These are phyloP conservation scores for Alternaria burnsii DNA, from an alignment of 2,329 filamentous ascomycete genomes.

Conservation along the genomic window DNA sequence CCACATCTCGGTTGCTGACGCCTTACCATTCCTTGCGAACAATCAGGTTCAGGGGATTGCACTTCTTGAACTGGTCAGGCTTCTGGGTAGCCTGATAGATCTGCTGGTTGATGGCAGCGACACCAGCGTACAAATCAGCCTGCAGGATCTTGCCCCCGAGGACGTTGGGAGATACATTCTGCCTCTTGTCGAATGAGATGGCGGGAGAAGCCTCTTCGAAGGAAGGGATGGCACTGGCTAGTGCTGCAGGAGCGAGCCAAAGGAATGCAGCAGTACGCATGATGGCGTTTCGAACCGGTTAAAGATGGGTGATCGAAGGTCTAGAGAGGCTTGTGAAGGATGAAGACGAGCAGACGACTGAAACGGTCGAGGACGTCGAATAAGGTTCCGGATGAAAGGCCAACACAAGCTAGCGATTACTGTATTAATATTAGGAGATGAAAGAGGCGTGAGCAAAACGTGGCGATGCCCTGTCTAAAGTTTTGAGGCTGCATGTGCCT, in stretches of 20 bases:
- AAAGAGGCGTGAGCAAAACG: conserved; percentile 11
- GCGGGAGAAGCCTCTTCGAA: conserved; percentile 13
- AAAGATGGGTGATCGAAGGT: conserved; percentile 13
- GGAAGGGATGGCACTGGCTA: conserved; percentile 28
- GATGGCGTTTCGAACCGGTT: conserved; percentile 16
- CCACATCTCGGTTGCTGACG: not conserved
- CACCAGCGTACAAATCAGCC: conserved; percentile 33
- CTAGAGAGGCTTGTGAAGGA: conserved; percentile 5
- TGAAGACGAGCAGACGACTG: conserved; percentile 13
- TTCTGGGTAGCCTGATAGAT: conserved; percentile 36
- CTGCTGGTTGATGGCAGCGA: conserved; percentile 37
- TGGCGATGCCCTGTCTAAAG: conserved; percentile 18
- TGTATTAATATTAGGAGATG: conserved; percentile 19
- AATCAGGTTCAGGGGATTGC: conserved; percentile 50
- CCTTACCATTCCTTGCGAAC: conserved; percentile 56
- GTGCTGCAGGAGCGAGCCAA: conserved; percentile 24
- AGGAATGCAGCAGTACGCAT: conserved; percentile 33
- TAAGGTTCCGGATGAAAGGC: conserved; percentile 19
- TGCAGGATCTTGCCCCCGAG: conserved; percentile 29
- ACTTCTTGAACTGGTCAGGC: conserved; percentile 37
- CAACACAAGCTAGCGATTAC: conserved; percentile 14
- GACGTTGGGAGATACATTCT: conserved; percentile 16
- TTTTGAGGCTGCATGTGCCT: conserved; percentile 16
- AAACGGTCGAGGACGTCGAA: conserved; percentile 11
- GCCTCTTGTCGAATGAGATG: conserved; percentile 28